A percentile compares a stretch with the other conserved stretches of the same genome.
These are phyloP conservation scores for Erucastrum elatum DNA, from an alignment of 345 rosid species.

Conservation along the genomic window DNA sequence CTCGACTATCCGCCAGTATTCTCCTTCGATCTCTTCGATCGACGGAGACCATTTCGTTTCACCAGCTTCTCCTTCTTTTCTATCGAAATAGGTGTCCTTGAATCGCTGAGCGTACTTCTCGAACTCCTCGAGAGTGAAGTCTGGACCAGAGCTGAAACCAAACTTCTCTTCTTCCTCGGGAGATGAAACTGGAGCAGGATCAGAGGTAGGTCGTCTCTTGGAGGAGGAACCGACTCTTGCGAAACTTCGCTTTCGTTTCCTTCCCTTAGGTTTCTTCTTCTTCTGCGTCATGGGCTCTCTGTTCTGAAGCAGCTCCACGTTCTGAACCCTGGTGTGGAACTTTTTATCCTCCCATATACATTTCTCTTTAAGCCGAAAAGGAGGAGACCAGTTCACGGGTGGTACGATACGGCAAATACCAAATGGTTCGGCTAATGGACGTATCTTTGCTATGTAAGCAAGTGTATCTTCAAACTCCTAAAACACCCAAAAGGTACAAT, in stretches of 20 bases:
- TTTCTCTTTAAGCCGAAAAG: conserved; percentile 63
- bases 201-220: conserved; percentile 41
- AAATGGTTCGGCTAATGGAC: conserved; percentile 56
- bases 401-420: conserved; percentile 94
- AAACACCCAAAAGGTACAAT: not conserved
- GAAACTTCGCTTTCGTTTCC: conserved; percentile 60
- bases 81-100: conserved; percentile 61
- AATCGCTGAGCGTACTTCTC: conserved; percentile 58
- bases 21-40: conserved; percentile 73
- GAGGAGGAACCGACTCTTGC: conserved; percentile 46
- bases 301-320: conserved; percentile 77
- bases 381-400: conserved; percentile 74
- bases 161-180: conserved; percentile 66
- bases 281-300: conserved; percentile 66
- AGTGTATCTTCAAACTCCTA: conserved; percentile 90
- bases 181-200: conserved; percentile 27
- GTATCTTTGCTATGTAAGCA: conserved; percentile 74
- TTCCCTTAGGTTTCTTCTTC: conserved; percentile 51
- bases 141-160: conserved; percentile 77
- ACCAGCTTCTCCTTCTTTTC: conserved; percentile 31
- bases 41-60: conserved; percentile 48
- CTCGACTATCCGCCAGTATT: conserved; percentile 92
- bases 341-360: conserved; percentile 57
- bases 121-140: conserved; percentile 70
- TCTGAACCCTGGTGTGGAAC: conserved; percentile 78